A percentile compares a stretch with the other conserved stretches of the same genome.
These are phyloP conservation scores for Colletotrichum shisoi DNA, from an alignment of 2,329 filamentous ascomycete genomes.

Conservation along the genomic window DNA sequence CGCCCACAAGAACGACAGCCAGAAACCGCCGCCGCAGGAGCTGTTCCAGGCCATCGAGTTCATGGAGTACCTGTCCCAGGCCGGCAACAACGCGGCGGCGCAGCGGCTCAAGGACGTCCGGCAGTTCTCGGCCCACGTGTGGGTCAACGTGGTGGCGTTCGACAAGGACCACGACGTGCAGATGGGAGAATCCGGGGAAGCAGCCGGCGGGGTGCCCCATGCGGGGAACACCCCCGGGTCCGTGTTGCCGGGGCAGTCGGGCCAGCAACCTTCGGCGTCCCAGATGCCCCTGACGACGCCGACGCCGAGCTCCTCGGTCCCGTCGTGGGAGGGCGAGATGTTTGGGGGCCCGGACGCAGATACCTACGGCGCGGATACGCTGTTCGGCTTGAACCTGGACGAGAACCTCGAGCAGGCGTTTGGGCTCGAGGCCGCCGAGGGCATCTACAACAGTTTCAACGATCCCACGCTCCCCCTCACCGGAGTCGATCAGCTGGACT, in stretches of 20 bases:
- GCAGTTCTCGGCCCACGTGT: constrained; percentile 44
- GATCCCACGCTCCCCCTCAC: constrained; percentile 45
- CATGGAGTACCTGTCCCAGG: constrained; percentile 42
- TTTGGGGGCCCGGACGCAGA: constrained; percentile 23
- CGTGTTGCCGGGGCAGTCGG: constrained; percentile 7
- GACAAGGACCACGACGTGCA: constrained; percentile 34
- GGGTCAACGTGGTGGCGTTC: constrained; percentile 41
- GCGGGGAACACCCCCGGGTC: neutral
- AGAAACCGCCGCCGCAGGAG: constrained; percentile 43
- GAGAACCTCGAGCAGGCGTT: constrained; percentile 42
- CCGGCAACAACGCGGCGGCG: constrained; percentile 43
- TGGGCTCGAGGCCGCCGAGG: constrained; percentile 41
- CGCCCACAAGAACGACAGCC: constrained; percentile 40
- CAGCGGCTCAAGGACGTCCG: constrained; percentile 42
- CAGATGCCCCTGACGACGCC: constrained; percentile 27
- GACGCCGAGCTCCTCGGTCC: constrained; percentile 28
- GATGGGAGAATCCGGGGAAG: constrained; percentile 40
- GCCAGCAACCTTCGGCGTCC: constrained; percentile 9
- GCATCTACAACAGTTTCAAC: constrained; percentile 45
- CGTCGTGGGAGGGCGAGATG: constrained; percentile 38
- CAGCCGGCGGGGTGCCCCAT: constrained; percentile 14
- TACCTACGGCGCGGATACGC: constrained; percentile 30
- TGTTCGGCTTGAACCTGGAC: constrained; percentile 39
- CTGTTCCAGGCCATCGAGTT: constrained; percentile 42
- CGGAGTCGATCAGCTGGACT: constrained; percentile 45